Base-by-base conservation (phyloP, 2,329 filamentous ascomycete genomes). In the Cladosporium sp. region DNA sequence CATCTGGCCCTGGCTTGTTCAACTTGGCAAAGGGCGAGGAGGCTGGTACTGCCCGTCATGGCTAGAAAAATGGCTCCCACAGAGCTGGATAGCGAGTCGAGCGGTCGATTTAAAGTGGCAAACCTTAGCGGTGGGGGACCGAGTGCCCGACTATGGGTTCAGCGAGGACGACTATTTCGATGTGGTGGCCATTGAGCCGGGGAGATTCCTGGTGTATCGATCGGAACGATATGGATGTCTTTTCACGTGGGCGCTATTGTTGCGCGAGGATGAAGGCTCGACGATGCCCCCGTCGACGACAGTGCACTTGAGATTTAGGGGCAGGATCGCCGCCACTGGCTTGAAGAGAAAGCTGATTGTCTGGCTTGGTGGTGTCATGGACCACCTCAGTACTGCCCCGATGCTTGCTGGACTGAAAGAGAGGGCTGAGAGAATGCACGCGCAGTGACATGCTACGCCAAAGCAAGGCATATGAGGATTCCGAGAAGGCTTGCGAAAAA, bases 21-120 rank as follows among this genome's bases (percentile, higher is more conserved):
- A 58, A 43, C 25, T 59, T 2, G 57, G 57, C 32, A 59, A 58
- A 41, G 51, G 53, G 19, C 55, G 57, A 20, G 56, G 50, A 7
- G 57, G 57, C 8, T 59, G 57, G 57, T 59, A 59, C 36, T 40
- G 48, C 18, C 57, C 57, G 8, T 16, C 32, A 3, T 41, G 43
- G 7, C 43, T 46, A 15, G 57, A 59, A 29, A 49, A 45, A 15
- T 46, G 52, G 15, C 30, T 59, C 27, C 57, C 57, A 7, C 7
- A 27, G 20, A 50, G 11, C 15, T 57, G 50, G 52, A 51, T 43
- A 8, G 54, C 57, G 16, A 51, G 47, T 6, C 39, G 54, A 3
- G 43, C 49, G 2, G 53, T 59, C 25, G 48, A 58, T 11, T 38
- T 45, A n/a, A 32, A 40, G 12, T 55, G 52, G 52, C 57, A 57